Evolutionary conservation across 371 early-diverging fungal genomes (phyloP), one percentile per base, ranked within the genome.

Genomic region (Rhizopus arrhizus): DNA sequence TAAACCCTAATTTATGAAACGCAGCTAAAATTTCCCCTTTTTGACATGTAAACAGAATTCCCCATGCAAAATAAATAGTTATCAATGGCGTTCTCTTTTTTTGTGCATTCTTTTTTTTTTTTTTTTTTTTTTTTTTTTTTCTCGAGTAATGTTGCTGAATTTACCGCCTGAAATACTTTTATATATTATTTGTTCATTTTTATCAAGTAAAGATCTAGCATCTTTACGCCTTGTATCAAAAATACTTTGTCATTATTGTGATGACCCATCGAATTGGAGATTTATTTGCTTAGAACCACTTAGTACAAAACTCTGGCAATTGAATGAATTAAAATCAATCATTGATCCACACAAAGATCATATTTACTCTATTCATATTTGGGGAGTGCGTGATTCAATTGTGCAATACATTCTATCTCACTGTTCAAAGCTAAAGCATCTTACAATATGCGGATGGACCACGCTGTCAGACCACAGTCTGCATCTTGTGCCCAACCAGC

Each of bases 381-480:
- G 65, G 52, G 66, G 65, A n/a, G 73, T 72, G 0, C 57, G 70
- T 3, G 77, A 77, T 45, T 61, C 53, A 6, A 41, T 65, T 22
- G 51, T 77, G 2, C 68, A 72, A 0, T 77, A 62, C 40, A 50
- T 77, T 5, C 12, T 77, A 12, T 55, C 45, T 0, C 48, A 50
- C n/a, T 77, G 77, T 31, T 52, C 32, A n/a, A 60, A 70, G 35
- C 49, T 77, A 9, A 48, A 64, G 42, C 59, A 70, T 7, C 50
- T 77, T 5, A 61, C 59, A 0, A 45, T 77, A 0, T 61, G 49
- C 35, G 69, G 74, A 7, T 74, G 77, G 75, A 53, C 42, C 0
- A 77, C 77, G 2, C 42, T 77, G 1, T 74, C 77, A 5, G 66
- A 74, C 46, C 77, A 74, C 15, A 60, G 54, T 13, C 22, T 69